phyloP scores from a whole-genome alignment of 2,329 filamentous ascomycete genomes.

The Helminthosporium solani region DNA sequence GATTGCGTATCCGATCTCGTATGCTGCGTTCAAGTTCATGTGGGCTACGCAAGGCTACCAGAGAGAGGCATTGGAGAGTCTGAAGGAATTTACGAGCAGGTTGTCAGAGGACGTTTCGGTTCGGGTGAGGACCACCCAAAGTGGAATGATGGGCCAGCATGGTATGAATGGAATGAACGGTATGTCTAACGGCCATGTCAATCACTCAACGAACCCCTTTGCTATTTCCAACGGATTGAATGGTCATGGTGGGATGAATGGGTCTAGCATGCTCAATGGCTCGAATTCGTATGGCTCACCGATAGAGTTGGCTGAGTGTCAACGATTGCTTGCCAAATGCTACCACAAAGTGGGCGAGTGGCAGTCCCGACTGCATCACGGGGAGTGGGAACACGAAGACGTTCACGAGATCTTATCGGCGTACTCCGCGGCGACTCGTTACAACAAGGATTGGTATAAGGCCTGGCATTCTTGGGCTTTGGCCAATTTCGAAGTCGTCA shows the following conservation, averaged over 20 bases:
- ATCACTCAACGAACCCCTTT: conserved; percentile 38
- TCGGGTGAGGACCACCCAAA: conserved; percentile 35
- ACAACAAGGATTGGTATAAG: conserved; percentile 96
- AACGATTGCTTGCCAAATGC: conserved; percentile 83
- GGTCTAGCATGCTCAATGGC: conserved; percentile 32
- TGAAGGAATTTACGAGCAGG: conserved; percentile 62
- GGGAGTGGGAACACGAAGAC: conserved; percentile 84
- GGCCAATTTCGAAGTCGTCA: conserved; percentile 98
- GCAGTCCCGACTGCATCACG: conserved; percentile 81
- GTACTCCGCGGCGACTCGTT: conserved; percentile 87
- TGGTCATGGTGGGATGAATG: conserved; percentile 48
- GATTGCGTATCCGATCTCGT: conserved; percentile 77
- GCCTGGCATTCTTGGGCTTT: conserved; percentile 99
- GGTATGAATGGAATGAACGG: conserved; percentile 48
- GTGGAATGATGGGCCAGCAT: conserved; percentile 36
- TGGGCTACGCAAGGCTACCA: conserved; percentile 68
- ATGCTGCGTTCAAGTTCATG: conserved; percentile 95
- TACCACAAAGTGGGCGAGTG: conserved; percentile 96
- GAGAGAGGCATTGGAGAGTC: conserved; percentile 52
- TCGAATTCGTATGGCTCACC: conserved; percentile 28
- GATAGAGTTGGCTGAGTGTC: conserved; percentile 54
- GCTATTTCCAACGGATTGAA: conserved; percentile 52
- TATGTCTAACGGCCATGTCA: conserved; percentile 44
- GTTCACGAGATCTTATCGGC: conserved; percentile 88
- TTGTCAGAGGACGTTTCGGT: conserved; percentile 60